A percentile compares a stretch with the other conserved stretches of the same genome.
Conservation (phyloP, 441 rosid species). For the Adansonia rubrostipa region DNA sequence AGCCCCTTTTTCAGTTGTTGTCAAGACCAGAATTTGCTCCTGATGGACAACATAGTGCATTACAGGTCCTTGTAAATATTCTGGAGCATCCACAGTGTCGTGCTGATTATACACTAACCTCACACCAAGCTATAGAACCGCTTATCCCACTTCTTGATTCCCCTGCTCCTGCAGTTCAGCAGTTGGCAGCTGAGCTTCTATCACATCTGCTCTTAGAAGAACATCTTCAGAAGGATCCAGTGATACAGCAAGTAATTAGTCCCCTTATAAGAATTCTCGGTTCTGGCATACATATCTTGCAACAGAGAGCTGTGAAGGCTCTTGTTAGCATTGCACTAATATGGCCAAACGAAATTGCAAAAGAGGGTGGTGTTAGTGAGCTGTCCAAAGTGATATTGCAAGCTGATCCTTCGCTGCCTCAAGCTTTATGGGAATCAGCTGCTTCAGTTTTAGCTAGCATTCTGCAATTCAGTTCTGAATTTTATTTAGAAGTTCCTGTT, state of each 20-base stretch:
- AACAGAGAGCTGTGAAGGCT: slow-evolving; percentile 99
- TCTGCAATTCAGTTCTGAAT: slow-evolving; percentile 97
- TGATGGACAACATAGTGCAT: slow-evolving; percentile 94
- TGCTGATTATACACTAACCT: slow-evolving; percentile 76
- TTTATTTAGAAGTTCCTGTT: slow-evolving; percentile 94
- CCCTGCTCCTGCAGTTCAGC: slow-evolving; percentile 94
- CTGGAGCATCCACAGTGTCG: slow-evolving; percentile 99
- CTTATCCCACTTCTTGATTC: slow-evolving; percentile 95
- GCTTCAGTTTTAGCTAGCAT: slow-evolving; percentile 87
- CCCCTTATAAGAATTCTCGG: slow-evolving; percentile 90
- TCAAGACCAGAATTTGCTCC: slow-evolving; percentile 89
- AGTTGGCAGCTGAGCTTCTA: slow-evolving; percentile 98
- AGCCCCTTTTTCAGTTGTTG: slow-evolving; percentile 81
- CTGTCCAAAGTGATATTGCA: slow-evolving; percentile 92
- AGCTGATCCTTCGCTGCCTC: slow-evolving; percentile 94
- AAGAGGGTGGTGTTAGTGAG: slow-evolving; percentile 96
- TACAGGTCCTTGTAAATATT: slow-evolving; percentile 96
- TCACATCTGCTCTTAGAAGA: slow-evolving; percentile 91
- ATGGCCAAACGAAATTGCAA: slow-evolving; percentile 98
- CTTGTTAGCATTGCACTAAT: slow-evolving; percentile 87
- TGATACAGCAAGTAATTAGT: slow-evolving; percentile 82
- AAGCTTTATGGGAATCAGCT: slow-evolving; percentile 96
- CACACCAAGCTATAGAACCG: slow-evolving; percentile 93
- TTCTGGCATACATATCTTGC: slow-evolving; percentile 87
- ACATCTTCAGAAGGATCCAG: slow-evolving; percentile 89